A percentile compares a stretch with the other conserved stretches of the same genome.
Conservation (phyloP, 1,139 yeast genomes). For the Diutina siamensis region DNA sequence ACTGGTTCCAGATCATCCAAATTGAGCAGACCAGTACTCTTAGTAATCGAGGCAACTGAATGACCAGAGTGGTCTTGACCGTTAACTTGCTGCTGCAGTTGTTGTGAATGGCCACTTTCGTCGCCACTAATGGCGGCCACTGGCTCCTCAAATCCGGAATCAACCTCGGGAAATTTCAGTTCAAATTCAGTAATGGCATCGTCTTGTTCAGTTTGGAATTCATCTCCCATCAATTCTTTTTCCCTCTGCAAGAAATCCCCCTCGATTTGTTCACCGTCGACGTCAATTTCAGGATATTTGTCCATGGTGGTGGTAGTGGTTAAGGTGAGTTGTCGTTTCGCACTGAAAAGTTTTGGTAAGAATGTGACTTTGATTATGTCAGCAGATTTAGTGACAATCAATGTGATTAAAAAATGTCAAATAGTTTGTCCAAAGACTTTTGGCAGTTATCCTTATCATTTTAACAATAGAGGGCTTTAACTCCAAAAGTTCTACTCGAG, state of each 20-base stretch:
- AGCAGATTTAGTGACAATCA: too few species aligned
- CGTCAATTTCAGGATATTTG: constrained; percentile 41
- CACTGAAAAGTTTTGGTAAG: too few species aligned
- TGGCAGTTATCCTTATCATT: too few species aligned
- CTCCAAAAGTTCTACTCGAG: too few species aligned
- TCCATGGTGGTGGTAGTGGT: constrained; percentile 41
- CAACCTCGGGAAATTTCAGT: constrained; percentile 57
- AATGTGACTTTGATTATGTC: too few species aligned
- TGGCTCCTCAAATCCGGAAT: constrained; percentile 10
- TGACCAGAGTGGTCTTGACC: background rate
- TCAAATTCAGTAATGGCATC: constrained; percentile 54
- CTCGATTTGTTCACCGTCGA: constrained; percentile 18
- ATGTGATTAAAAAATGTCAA: too few species aligned
- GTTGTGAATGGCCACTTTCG: too few species aligned
- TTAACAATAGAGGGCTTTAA: too few species aligned
- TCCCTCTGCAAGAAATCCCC: constrained; percentile 78
- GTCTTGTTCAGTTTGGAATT: constrained; percentile 63
- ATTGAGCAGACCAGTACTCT: constrained; percentile 7
- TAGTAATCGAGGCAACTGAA: background rate
- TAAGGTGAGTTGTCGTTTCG: constrained; percentile 3
- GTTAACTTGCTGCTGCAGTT: too few species aligned
- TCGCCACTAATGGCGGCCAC: background rate
- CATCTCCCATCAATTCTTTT: constrained; percentile 73
- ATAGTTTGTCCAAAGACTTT: too few species aligned
- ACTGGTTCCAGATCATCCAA: constrained; percentile 45